These are phyloP conservation scores for Arabidopsis thaliana DNA, from an alignment of 345 rosid genomes.

Conservation along the genomic window TAIR10.1 NC_003076.8:5195501-5196000, in stretches of 20 bases:
- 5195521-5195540: not conserved
- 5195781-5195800: not conserved
- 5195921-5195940: constrained; percentile 11
- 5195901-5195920: not conserved
- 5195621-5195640: constrained; percentile 36
- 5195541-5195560: constrained; percentile 8
- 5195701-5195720: constrained; percentile 1
- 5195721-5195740: constrained; percentile 16
- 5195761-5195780: constrained; percentile 17
- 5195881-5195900: not conserved
- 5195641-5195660: constrained; percentile 8
- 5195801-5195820: not conserved
- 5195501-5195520: not conserved
- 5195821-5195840: not conserved
- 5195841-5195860: not conserved
- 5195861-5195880: not conserved
- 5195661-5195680: constrained; percentile 1
- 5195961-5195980: constrained; percentile 14
- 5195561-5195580: not conserved
- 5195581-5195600: not conserved
- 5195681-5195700: constrained; percentile 17
- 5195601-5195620: constrained; percentile 39
- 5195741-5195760: constrained; percentile 27
- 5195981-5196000: constrained; percentile 7
- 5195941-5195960: not conserved